phyloP scores from a whole-genome alignment of 2,329 filamentous ascomycete genomes.

The Emydomyces testavorans region DNA sequence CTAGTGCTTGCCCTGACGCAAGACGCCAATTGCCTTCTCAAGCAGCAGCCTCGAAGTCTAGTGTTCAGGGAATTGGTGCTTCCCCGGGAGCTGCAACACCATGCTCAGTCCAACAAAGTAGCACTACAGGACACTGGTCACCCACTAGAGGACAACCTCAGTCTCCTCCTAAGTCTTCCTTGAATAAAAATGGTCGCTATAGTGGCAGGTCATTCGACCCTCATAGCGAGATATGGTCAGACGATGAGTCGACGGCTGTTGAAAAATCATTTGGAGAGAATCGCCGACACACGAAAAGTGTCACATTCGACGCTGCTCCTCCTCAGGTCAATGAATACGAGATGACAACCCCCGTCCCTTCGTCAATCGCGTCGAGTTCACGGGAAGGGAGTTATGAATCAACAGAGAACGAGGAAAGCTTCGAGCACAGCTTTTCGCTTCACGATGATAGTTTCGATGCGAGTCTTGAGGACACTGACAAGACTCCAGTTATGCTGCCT shows the following conservation, averaged over 20 bases:
- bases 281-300: conserved; percentile 81
- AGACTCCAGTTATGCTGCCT: conserved; percentile 93
- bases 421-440: conserved; percentile 46
- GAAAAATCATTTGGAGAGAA: conserved; percentile 53
- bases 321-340: conserved; percentile 97
- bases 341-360: conserved; percentile 93
- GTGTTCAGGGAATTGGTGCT: conserved; percentile 12
- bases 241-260: conserved; percentile 49
- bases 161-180: conserved; percentile 81
- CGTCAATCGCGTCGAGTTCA: conserved; percentile 77
- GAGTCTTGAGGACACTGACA: conserved; percentile 87
- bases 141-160: conserved; percentile 55
- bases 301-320: conserved; percentile 88
- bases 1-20: conserved; percentile 28
- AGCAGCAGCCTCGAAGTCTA: conserved; percentile 16
- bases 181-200: conserved; percentile 54
- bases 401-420: conserved; percentile 57
- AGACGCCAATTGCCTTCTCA: conserved; percentile 17
- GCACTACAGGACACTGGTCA: conserved; percentile 30
- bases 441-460: conserved; percentile 89
- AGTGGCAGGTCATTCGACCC: conserved; percentile 57
- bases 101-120: conserved; percentile 3
- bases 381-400: conserved; percentile 90
- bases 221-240: conserved; percentile 56
- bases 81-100: conserved; percentile 2